These are phyloP conservation scores for Plasmopara muralis DNA, from an alignment of 352 stramenopile species.

Conservation along the genomic window DNA sequence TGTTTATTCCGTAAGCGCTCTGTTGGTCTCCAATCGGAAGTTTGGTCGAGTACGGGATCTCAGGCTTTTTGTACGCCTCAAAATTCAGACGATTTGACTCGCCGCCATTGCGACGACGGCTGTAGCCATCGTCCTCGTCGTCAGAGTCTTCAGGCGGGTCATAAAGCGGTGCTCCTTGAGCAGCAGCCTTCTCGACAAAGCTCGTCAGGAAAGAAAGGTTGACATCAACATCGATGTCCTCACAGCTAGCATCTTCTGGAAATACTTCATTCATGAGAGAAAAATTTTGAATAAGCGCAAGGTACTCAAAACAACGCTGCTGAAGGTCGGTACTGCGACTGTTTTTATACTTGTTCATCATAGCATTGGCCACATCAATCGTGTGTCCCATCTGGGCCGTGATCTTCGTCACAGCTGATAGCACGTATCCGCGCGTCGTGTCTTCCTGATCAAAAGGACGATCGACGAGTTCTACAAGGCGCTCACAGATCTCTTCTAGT, in stretches of 20 bases:
- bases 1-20: conserved; percentile 43
- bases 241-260: conserved; percentile 95
- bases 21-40: conserved; percentile 53
- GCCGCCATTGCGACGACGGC: conserved; percentile 42
- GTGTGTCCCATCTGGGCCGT: conserved; percentile 92
- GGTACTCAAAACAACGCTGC: conserved; percentile 98
- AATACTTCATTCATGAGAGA: conserved; percentile 88
- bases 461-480: conserved; percentile 91
- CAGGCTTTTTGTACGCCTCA: conserved; percentile 86
- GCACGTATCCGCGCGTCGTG: conserved; percentile 92
- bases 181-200: conserved; percentile 90
- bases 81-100: conserved; percentile 75
- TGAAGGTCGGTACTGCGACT: conserved; percentile 95
- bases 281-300: conserved; percentile 90
- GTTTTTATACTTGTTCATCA: conserved; percentile 96
- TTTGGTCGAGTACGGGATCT: conserved; percentile 81
- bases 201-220: conserved; percentile 94
- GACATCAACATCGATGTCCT: conserved; percentile 93
- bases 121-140: conserved; percentile 87
- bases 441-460: conserved; percentile 81
- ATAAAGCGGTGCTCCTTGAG: conserved; percentile 92
- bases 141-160: conserved; percentile 93
- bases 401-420: conserved; percentile 98
- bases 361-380: conserved; percentile 81
- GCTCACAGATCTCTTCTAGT: conserved; percentile 92